Base-by-base conservation (phyloP, 2,329 filamentous ascomycete species). In the Alternaria hordeiaustralica region DNA sequence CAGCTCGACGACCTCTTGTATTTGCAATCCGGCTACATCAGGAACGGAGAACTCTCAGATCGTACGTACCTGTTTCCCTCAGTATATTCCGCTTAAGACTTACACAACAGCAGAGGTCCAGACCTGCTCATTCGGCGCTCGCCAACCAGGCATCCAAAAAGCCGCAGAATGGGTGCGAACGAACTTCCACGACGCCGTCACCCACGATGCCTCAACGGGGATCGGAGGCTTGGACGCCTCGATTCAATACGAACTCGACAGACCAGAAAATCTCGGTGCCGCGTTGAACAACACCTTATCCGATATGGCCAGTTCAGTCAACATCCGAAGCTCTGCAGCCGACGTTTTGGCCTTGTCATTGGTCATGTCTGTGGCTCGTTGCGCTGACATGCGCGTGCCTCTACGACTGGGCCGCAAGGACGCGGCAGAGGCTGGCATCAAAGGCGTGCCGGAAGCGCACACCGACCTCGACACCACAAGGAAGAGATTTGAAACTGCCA, bases 161-260 rank as follows among this genome's bases (percentile, higher is more conserved):
- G 60, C 70, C 4, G 70, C 71, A 6, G 69, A 76, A 59, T 63
- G 77, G 74, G 69, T 79, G 13, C 71, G 78, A 10, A 76, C 75
- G 21, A 73, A 75, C 43, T 79, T 79, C 54, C 78, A 81, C 61
- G 79, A 80, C 49, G 71, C 78, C 53, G 71, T 73, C 1, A 78
- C 76, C 0, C 71, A 71, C 23, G 67, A 79, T 60, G 69, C 70
- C 18, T 60, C 64, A 4, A 69, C 71, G 5, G 74, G 74, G 6
- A 71, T 63, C 8, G 78, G 78, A 41, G 78, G 78, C 9, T 58
- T 79, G 11, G 78, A 80, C 45, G 77, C 74, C 11, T 79, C 75
- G 12, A 77, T 80, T 10, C 73, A 73, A 44, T 79, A 74, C 49
- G 78, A 80, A 54, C 72, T 67, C 5, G 60, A 71, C 5, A 67